phyloP scores from a whole-genome alignment of 352 stramenopile species.

The Thalassiosira mediterranea region DNA sequence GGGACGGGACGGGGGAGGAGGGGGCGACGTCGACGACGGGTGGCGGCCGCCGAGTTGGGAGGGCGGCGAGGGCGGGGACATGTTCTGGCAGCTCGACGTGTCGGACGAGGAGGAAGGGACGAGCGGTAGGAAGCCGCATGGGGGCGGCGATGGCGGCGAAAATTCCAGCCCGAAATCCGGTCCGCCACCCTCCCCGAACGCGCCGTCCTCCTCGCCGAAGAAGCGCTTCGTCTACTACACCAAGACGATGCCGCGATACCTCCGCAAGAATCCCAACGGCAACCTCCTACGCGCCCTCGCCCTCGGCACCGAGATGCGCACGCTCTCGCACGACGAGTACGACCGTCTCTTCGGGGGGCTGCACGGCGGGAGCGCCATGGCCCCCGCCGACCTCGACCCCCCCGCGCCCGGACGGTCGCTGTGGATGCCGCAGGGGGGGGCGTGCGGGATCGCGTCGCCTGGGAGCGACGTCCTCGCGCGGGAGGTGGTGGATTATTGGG shows the following conservation, averaged over 20 bases:
- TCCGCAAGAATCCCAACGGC: conserved; percentile 76
- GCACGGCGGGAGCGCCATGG: conserved; percentile 48
- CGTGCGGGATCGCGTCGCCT: conserved; percentile 54
- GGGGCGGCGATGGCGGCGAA: conserved; percentile 7
- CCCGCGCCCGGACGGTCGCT: conserved; percentile 58
- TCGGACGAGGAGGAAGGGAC: conserved; percentile 24
- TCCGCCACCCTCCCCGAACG: too few relatives aligned
- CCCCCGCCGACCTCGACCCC: conserved; percentile 54
- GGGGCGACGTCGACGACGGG: conserved; percentile 7
- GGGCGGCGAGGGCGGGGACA: conserved; percentile 7
- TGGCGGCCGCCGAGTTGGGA: neutral
- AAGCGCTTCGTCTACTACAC: conserved; percentile 81
- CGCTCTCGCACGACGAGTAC: conserved; percentile 70
- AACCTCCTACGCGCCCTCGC: conserved; percentile 75
- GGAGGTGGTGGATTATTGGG: conserved; percentile 77
- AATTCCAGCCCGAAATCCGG: too few relatives aligned
- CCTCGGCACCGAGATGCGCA: conserved; percentile 80
- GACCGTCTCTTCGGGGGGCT: conserved; percentile 67
- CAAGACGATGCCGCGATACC: conserved; percentile 79
- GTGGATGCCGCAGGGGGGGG: conserved; percentile 72
- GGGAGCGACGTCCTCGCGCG: conserved; percentile 56
- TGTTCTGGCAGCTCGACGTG: conserved; percentile 35
- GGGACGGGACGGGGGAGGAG: neutral
- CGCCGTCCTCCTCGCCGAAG: conserved; percentile 7
- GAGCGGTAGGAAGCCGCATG: neutral